These are phyloP conservation scores for Pleurotus citrinopileatus DNA, from an alignment of 768 basidiomycete species.

Conservation along the genomic window DNA sequence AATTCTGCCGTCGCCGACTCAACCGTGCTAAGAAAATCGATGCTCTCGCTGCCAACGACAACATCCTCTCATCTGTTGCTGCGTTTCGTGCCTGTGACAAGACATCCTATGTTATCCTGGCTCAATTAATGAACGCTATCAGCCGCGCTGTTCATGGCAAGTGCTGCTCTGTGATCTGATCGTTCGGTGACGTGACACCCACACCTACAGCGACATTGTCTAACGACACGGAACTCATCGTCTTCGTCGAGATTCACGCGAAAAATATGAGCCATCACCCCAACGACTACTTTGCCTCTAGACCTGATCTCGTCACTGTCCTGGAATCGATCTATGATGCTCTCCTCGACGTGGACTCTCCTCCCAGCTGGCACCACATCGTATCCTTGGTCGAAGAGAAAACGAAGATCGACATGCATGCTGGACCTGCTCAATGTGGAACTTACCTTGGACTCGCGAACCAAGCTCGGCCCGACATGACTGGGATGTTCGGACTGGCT, in stretches of 20 bases:
- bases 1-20: not conserved
- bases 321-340: not conserved
- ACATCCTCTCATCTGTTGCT: not conserved
- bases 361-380: conserved; percentile 4
- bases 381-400: conserved; percentile 6
- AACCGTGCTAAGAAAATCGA: not conserved
- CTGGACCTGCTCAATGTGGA: conserved; percentile 6
- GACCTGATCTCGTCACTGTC: not conserved
- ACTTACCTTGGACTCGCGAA: conserved; percentile 10
- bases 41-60: not conserved
- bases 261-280: not conserved
- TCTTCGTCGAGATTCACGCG: not conserved
- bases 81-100: not conserved
- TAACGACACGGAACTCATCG: not conserved
- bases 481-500: conserved; percentile 6
- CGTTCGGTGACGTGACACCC: not conserved
- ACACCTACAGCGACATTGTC: not conserved
- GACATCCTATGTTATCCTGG: not conserved
- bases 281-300: not conserved
- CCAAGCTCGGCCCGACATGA: conserved; percentile 12
- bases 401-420: not conserved
- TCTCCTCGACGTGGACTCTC: not conserved
- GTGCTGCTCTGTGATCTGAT: not conserved
- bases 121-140: not conserved
- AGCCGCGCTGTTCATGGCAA: not conserved